Evolutionary conservation across 2,329 filamentous ascomycete species (phyloP).

Genomic region (Alternaria novae-zelandiae): DNA sequence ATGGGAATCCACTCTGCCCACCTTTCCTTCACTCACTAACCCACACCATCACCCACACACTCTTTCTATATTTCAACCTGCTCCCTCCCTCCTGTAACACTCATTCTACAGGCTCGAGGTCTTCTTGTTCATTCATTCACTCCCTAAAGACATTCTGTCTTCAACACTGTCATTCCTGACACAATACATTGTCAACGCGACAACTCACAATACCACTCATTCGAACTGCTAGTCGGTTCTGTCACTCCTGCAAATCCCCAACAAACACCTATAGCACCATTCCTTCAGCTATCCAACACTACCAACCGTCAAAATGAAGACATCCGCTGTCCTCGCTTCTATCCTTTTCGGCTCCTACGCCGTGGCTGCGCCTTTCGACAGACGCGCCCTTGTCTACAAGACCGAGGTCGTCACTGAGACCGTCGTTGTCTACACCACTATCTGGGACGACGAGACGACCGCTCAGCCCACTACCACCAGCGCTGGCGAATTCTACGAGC

Average conservation of each 20-base stretch:
- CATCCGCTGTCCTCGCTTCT: constrained; percentile 43
- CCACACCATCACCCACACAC: constrained; percentile 23
- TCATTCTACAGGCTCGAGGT: constrained; percentile 48
- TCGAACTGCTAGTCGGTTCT: constrained; percentile 48
- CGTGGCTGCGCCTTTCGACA: constrained; percentile 42
- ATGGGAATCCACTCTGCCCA: constrained; percentile 7
- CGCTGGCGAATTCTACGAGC: constrained; percentile 33
- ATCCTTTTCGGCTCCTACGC: constrained; percentile 44
- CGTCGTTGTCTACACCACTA: constrained; percentile 44
- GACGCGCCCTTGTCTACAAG: constrained; percentile 45
- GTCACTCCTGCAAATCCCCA: constrained; percentile 24
- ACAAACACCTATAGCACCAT: constrained; percentile 20
- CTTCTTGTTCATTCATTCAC: constrained; percentile 42
- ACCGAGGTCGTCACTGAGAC: constrained; percentile 43
- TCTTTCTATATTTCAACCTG: constrained; percentile 32
- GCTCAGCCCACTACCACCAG: constrained; percentile 26
- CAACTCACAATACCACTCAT: constrained; percentile 14
- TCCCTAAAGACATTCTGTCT: constrained; percentile 46
- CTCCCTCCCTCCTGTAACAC: constrained; percentile 21
- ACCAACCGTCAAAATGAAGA: constrained; percentile 42
- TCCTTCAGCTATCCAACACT: constrained; percentile 13
- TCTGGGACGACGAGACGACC: constrained; percentile 36
- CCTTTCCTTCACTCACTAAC: constrained; percentile 15
- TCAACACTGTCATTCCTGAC: constrained; percentile 39
- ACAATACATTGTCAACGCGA: constrained; percentile 30